Conservation (phyloP, 768 basidiomycete genomes). For the Tubosaeta sp. region DNA sequence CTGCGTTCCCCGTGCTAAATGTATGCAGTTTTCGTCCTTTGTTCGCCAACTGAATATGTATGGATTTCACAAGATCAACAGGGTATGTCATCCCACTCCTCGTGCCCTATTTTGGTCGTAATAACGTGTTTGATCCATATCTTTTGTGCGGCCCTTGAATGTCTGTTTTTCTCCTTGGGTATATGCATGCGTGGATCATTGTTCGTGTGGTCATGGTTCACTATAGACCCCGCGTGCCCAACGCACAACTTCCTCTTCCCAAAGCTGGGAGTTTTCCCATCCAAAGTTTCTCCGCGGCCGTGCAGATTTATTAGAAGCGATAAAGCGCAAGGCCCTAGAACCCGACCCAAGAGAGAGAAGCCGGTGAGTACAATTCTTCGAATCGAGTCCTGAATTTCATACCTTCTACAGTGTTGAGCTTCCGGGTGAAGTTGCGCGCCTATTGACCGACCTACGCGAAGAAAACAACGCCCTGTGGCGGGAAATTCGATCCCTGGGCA, state of each 20-base stretch:
- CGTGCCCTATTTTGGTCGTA: slow-evolving; percentile 5
- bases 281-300: slow-evolving; percentile 80
- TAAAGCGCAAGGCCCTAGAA: slow-evolving; percentile 82
- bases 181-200: slow-evolving; percentile 5
- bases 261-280: slow-evolving; percentile 89
- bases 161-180: slow-evolving; percentile 1
- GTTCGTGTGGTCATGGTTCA: no score
- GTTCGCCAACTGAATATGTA: slow-evolving; percentile 96
- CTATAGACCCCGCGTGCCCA: slow-evolving; percentile 80
- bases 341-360: slow-evolving; percentile 56
- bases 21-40: slow-evolving; percentile 81
- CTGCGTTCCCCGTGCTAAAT: slow-evolving; percentile 1
- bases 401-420: slow-evolving; percentile 57
- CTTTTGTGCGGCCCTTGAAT: neutral
- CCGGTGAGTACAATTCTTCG: slow-evolving; percentile 16
- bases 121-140: slow-evolving; percentile 7
- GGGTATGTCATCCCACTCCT: slow-evolving; percentile 44
- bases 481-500: slow-evolving; percentile 23
- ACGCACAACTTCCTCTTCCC: slow-evolving; percentile 73
- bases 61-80: slow-evolving; percentile 91
- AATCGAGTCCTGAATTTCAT: slow-evolving; percentile 5
- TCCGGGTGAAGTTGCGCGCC: slow-evolving; percentile 63
- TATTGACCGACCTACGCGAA: slow-evolving; percentile 61
- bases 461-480: slow-evolving; percentile 62
- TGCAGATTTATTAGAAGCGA: slow-evolving; percentile 78